Conservation (phyloP, 2,329 filamentous ascomycete species). For the Taxawa tesnikishii region DNA sequence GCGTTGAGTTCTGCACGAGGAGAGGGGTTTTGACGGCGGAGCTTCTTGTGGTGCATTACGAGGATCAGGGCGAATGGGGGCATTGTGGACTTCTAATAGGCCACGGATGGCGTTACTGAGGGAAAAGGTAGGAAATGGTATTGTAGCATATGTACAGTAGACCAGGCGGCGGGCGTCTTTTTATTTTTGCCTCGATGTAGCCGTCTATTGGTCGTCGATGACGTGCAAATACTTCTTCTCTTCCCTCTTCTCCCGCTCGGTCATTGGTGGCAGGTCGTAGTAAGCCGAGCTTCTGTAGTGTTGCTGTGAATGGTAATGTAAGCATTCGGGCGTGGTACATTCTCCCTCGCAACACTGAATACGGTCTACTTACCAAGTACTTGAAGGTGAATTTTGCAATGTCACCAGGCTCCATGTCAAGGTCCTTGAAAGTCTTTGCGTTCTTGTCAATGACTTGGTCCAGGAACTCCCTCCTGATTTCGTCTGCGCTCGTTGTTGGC, state of each 20-base stretch:
- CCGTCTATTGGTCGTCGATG: conserved; percentile 63
- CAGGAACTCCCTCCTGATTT: conserved; percentile 84
- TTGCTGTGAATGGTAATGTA: conserved; percentile 47
- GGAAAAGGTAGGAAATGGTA: neutral
- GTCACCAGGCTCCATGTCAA: conserved; percentile 80
- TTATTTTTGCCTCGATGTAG: neutral
- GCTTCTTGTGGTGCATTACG: too few species aligned
- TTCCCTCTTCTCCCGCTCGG: conserved; percentile 85
- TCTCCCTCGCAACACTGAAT: too few species aligned
- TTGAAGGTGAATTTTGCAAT: conserved; percentile 80
- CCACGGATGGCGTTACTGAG: too few species aligned
- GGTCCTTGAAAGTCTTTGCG: conserved; percentile 91
- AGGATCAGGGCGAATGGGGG: too few species aligned
- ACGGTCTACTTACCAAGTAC: conserved; percentile 60
- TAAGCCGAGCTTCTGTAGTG: conserved; percentile 76
- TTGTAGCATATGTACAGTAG: neutral
- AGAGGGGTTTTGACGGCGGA: too few species aligned
- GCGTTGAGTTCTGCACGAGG: too few species aligned
- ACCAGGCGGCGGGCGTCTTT: too few species aligned
- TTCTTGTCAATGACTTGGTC: conserved; percentile 82
- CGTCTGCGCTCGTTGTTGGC: conserved; percentile 68
- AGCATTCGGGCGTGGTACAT: conserved; percentile 1
- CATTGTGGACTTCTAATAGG: too few species aligned
- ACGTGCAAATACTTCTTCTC: conserved; percentile 97
- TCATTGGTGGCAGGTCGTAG: conserved; percentile 89